Conservation (phyloP, 73 alveolate genomes). For the Durusdinium trenchii region DNA sequence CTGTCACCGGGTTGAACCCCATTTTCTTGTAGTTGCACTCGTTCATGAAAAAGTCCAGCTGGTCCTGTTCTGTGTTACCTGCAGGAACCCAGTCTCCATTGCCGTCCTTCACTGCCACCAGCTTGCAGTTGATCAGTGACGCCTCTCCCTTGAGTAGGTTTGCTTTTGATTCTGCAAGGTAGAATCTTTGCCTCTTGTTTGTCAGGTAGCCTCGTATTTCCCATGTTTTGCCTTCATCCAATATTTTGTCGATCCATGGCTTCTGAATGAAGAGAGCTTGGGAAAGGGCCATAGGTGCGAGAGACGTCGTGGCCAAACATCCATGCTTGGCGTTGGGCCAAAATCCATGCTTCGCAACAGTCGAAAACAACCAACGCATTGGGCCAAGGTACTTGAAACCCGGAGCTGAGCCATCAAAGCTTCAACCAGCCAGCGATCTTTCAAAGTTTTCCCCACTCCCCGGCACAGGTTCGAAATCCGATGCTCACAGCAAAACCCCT, state of each 20-base stretch:
- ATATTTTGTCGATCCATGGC: not conserved
- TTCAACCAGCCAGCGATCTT: too few species aligned
- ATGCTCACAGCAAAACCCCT: too few species aligned
- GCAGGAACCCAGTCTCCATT: not conserved
- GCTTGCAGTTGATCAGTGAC: not conserved
- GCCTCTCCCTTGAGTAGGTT: slow-evolving; percentile 17
- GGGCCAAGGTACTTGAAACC: too few species aligned
- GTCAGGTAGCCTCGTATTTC: not conserved
- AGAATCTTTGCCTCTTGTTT: not conserved
- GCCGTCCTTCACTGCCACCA: not conserved
- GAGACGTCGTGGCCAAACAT: not conserved
- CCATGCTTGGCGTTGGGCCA: too few species aligned
- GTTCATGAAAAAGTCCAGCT: not conserved
- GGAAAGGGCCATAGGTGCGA: not conserved
- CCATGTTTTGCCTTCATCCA: slow-evolving; percentile 6
- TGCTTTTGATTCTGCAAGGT: slow-evolving; percentile 30
- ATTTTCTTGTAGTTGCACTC: slow-evolving; percentile 9
- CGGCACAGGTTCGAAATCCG: too few species aligned
- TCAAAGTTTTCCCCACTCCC: too few species aligned
- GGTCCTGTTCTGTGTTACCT: not conserved
- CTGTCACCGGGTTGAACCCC: not conserved
- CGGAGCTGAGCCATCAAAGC: too few species aligned
- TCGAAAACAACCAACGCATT: too few species aligned
- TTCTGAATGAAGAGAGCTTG: slow-evolving; percentile 5
- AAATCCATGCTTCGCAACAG: too few species aligned